Conservation (phyloP, 108 stramenopile genomes). For the Stephanodiscus minutulus region DNA sequence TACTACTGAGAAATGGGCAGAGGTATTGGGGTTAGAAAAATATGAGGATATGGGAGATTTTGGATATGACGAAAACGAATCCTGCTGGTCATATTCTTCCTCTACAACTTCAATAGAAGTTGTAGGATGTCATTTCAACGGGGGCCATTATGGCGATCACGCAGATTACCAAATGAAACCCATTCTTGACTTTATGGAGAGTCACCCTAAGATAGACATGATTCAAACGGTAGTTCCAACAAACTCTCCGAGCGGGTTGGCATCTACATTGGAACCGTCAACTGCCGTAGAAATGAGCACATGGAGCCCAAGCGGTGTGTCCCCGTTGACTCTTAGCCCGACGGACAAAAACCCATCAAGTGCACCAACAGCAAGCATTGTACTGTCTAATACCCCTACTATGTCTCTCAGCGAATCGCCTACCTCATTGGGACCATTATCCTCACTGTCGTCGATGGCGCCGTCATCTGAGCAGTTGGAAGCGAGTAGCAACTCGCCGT, state of each 20-base stretch:
- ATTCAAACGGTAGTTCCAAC: constrained; percentile 4
- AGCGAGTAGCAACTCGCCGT: constrained; percentile 2
- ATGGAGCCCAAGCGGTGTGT: not conserved
- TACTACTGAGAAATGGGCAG: constrained; percentile 2
- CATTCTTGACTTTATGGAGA: constrained; percentile 6
- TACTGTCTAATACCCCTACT: constrained; percentile 1
- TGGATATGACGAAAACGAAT: constrained; percentile 4
- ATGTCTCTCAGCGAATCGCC: constrained; percentile 1
- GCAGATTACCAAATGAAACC: constrained; percentile 5
- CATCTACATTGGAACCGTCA: constrained; percentile 1
- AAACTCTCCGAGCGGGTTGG: constrained; percentile 2
- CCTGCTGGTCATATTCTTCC: constrained; percentile 6
- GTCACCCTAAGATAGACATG: constrained; percentile 1
- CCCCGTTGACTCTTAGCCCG: not conserved
- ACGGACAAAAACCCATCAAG: not conserved
- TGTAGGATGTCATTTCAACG: constrained; percentile 8
- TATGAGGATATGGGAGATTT: constrained; percentile 6
- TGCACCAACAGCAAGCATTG: constrained; percentile 4
- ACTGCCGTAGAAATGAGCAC: constrained; percentile 3
- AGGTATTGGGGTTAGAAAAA: constrained; percentile 4
- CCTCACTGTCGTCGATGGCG: constrained; percentile 1
- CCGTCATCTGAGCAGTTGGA: constrained; percentile 8
- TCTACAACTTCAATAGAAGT: constrained; percentile 4
- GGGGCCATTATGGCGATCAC: constrained; percentile 1
- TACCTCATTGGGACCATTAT: not conserved